Conservation (phyloP, 1,139 yeast species). For the Yamadazyma diddensiae region DNA sequence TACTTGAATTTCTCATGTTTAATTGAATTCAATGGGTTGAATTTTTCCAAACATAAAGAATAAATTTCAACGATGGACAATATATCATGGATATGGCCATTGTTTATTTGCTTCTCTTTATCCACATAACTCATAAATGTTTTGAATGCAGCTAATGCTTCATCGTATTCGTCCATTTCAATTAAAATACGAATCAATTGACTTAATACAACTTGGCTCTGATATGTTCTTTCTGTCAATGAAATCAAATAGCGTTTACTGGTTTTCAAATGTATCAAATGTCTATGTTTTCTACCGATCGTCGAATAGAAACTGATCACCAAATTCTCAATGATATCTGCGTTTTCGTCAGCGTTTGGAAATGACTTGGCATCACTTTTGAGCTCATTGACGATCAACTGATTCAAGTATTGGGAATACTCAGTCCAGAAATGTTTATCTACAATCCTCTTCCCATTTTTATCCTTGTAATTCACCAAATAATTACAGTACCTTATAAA, state of each 20-base stretch:
- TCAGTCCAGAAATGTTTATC: conserved; percentile 28
- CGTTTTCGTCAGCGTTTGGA: conserved; percentile 32
- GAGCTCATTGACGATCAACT: conserved; percentile 13
- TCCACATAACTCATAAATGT: conserved; percentile 35
- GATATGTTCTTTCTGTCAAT: conserved; percentile 35
- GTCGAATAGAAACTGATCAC: conserved; percentile 35
- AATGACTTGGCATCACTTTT: conserved; percentile 16
- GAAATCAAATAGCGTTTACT: conserved; percentile 33
- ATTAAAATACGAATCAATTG: conserved; percentile 34
- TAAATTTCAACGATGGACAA: conserved; percentile 36
- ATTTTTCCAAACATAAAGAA: conserved; percentile 31
- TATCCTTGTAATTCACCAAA: conserved; percentile 24
- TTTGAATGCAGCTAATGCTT: conserved; percentile 43
- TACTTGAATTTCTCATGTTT: conserved; percentile 24
- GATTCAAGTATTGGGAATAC: conserved; percentile 25
- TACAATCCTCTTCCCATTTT: conserved; percentile 16
- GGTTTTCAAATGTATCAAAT: conserved; percentile 15
- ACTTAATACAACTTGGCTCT: conserved; percentile 33
- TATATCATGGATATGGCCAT: conserved; percentile 32
- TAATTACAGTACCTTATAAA: conserved; percentile 29
- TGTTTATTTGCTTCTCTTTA: conserved; percentile 32
- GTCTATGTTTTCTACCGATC: conserved; percentile 10
- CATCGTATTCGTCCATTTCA: conserved; percentile 39
- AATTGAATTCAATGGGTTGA: conserved; percentile 36
- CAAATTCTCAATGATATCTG: conserved; percentile 23